Evolutionary conservation across 768 basidiomycete genomes (phyloP), one percentile per base, ranked within the genome.

Genomic region (Sporobolomyces pararoseus): DNA sequence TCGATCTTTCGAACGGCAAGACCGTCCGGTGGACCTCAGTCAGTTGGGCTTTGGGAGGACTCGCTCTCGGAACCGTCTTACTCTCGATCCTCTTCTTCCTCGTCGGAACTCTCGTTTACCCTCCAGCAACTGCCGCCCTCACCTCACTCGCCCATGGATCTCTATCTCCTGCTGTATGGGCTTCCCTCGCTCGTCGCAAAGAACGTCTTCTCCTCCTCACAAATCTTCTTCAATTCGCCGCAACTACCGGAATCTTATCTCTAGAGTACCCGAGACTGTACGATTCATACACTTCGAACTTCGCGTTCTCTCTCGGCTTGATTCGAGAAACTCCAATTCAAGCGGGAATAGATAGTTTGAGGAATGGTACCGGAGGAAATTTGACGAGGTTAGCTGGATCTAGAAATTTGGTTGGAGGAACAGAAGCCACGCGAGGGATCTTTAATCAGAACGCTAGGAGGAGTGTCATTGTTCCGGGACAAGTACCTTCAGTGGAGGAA

Each of bases 1-100:
- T 92, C 23, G 94, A 92, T 3, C 82, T 97, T 16, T 88, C 90
- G 23, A 99, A 99, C 78, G 94, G 94, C 14, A 87, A 87, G 84
- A 89, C 92, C 1, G 84, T 86, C 1, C 86, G 85, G 68, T 89
- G 90, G 78, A 78, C 81, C 16, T 85, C 85, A 19, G 93, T 91
- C 17, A 84, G 86, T 74, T 95, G 90, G 89, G 81, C 84, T 1
- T 88, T 89, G 12, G 89, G 85, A 29, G 86, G 83, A 25, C 79
- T 90, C 37, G 76, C 78, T 23, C 63, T 82, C 19, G 72, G 77
- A 34, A 77, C 79, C 17, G 71, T 81, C 81, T 77, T 91, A 29
- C 81, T 87, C 14, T 87, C 88, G 2, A 80, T 88, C 51, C 75
- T 81, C 27, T 82, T 82, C 74, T 83, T 84, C 42, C 81, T 84